Evolutionary conservation across 371 early-diverging fungal species (phyloP).

Genomic region (Blastocladiella emersonii): DNA sequence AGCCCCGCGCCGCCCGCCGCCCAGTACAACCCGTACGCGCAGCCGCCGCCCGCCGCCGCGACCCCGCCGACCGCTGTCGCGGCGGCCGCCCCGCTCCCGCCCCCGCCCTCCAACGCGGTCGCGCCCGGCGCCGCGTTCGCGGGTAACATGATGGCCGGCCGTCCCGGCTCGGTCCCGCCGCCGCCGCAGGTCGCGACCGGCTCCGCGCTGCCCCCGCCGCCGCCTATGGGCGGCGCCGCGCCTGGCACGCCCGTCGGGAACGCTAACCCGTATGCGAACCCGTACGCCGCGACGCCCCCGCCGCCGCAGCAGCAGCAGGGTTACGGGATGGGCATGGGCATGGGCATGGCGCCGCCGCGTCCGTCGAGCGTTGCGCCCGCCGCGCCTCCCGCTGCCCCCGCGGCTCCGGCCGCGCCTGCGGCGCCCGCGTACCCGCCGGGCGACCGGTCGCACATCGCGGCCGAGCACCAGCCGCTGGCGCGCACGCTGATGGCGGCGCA

Average conservation of each 20-base stretch:
- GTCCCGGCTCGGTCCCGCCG: too few species aligned
- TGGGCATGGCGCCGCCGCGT: neutral
- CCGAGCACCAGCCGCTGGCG: conserved; percentile 44
- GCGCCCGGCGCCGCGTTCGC: too few species aligned
- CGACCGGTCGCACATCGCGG: conserved; percentile 65
- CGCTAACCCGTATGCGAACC: too few species aligned
- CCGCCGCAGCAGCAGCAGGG: too few species aligned
- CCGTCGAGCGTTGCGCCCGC: conserved; percentile 13
- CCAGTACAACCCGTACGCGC: neutral
- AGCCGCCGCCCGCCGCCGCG: neutral
- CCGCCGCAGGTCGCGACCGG: too few species aligned
- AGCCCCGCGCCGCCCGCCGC: neutral
- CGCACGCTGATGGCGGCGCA: conserved; percentile 28
- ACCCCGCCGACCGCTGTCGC: too few species aligned
- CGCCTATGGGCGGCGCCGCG: conserved; percentile 10
- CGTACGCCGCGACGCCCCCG: conserved; percentile 3
- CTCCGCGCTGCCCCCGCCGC: too few species aligned
- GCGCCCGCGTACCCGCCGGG: conserved; percentile 19
- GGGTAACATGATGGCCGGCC: too few species aligned
- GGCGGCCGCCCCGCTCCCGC: conserved; percentile 11
- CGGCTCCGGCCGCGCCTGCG: conserved; percentile 14
- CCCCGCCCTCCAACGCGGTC: neutral
- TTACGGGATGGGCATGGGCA: too few species aligned
- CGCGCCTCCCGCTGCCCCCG: conserved; percentile 20
- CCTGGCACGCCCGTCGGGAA: conserved; percentile 16